A percentile compares a stretch with the other conserved stretches of the same genome.
Conservation (phyloP, 2,329 filamentous ascomycete species). For the Hirsutella minnesotensis region DNA sequence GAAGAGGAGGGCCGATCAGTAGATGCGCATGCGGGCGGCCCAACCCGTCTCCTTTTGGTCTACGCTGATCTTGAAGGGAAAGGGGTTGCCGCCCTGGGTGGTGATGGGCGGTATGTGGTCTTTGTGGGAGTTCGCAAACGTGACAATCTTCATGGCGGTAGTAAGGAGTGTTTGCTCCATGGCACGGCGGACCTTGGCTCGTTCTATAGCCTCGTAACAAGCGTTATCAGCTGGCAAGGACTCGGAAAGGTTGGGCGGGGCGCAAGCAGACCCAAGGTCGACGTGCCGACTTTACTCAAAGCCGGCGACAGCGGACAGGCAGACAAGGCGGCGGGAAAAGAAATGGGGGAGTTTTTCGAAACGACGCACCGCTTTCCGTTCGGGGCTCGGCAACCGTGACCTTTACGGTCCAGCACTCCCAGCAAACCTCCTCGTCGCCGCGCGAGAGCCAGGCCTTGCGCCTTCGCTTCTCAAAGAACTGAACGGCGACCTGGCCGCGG, state of each 20-base stretch:
- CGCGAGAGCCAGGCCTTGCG: conserved; percentile 69
- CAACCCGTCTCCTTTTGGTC: conserved; percentile 70
- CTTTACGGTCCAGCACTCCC: conserved; percentile 92
- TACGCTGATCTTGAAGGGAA: conserved; percentile 85
- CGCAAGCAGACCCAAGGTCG: conserved; percentile 1
- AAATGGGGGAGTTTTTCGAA: conserved; percentile 1
- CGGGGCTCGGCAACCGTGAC: conserved; percentile 84
- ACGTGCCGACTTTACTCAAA: too few species aligned
- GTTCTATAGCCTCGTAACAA: too few species aligned
- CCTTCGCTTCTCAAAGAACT: conserved; percentile 90
- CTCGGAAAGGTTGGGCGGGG: not conserved
- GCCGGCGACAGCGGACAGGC: not conserved
- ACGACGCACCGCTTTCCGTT: conserved; percentile 67
- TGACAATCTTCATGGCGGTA: conserved; percentile 81
- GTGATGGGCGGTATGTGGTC: conserved; percentile 97
- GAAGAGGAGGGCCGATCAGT: conserved; percentile 30
- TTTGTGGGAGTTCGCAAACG: conserved; percentile 76
- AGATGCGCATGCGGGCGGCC: conserved; percentile 69
- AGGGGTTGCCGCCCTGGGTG: conserved; percentile 85
- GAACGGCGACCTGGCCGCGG: conserved; percentile 68
- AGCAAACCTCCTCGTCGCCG: conserved; percentile 87
- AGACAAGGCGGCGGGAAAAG: not conserved
- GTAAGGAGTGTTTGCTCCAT: conserved; percentile 86
- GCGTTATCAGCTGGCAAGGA: too few species aligned
- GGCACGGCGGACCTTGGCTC: conserved; percentile 75